Evolutionary conservation across 192 early-diverging fungal species (phyloP).

Genomic region (Entomortierella beljakovae): DNA sequence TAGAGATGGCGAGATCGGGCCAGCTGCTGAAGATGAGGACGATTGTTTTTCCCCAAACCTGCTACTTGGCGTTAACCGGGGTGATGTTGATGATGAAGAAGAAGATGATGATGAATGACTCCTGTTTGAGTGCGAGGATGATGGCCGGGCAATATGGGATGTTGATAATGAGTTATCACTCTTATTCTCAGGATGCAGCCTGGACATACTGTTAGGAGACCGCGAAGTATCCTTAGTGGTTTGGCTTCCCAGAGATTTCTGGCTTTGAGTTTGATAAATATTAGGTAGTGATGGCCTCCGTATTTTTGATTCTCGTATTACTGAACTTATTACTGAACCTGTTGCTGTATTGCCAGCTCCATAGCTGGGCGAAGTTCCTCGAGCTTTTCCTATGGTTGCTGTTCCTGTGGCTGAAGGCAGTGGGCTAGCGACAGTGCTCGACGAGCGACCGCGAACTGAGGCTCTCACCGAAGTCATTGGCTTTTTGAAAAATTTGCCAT

Average conservation of each 20-base stretch:
- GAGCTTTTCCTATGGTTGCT: not conserved
- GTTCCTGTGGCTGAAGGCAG: not conserved
- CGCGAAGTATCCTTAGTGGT: not conserved
- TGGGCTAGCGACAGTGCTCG: constrained; percentile 17
- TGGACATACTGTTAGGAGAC: not conserved
- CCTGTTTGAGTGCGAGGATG: not conserved
- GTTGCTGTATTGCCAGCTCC: not conserved
- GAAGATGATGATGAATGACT: not conserved
- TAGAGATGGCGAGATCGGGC: constrained; percentile 3
- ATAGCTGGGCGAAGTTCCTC: not conserved
- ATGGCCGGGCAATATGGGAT: constrained; percentile 21
- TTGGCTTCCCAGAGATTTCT: too few species aligned
- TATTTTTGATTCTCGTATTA: constrained; percentile 14
- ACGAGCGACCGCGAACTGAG: constrained; percentile 31
- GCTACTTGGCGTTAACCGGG: constrained; percentile 2
- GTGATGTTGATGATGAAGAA: constrained; percentile 19
- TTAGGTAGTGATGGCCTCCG: constrained; percentile 34
- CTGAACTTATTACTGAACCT: not conserved
- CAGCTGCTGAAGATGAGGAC: not conserved
- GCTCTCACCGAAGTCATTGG: constrained; percentile 12
- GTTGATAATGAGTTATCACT: not conserved
- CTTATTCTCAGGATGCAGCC: constrained; percentile 5
- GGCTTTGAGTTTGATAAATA: too few species aligned
- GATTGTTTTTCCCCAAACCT: constrained; percentile 15
- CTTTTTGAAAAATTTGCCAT: constrained; percentile 1